These are phyloP conservation scores for Kregervanrija delftensis DNA, from an alignment of 805 yeast species.

Conservation along the genomic window DNA sequence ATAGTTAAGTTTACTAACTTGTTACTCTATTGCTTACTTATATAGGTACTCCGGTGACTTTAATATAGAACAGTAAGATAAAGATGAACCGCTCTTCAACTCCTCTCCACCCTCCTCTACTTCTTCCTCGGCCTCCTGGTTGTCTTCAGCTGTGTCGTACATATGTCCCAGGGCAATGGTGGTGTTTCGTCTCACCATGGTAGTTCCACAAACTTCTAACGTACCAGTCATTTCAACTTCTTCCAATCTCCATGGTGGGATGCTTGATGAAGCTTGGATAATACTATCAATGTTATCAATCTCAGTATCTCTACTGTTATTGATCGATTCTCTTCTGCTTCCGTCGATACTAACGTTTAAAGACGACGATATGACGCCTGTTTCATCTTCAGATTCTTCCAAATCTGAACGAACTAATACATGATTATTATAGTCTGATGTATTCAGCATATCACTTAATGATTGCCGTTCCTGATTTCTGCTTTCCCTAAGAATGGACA, in stretches of 20 bases:
- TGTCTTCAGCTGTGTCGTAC: too few relatives aligned
- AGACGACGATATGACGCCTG: slow-evolving; percentile 6
- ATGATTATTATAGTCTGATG: background rate
- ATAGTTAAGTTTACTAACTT: background rate
- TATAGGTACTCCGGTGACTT: slow-evolving; percentile 7
- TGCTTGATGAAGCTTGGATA: too few relatives aligned
- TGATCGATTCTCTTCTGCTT: background rate
- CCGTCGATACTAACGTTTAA: slow-evolving; percentile 2
- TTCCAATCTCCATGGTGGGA: too few relatives aligned
- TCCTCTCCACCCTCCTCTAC: too few relatives aligned
- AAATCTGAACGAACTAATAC: too few relatives aligned
- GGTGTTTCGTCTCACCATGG: too few relatives aligned
- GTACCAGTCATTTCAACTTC: too few relatives aligned
- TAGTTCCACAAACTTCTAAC: too few relatives aligned
- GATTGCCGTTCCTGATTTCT: slow-evolving; percentile 1
- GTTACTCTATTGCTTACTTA: background rate
- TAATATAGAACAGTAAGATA: slow-evolving; percentile 10
- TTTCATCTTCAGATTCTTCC: too few relatives aligned
- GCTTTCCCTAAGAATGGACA: slow-evolving; percentile 2
- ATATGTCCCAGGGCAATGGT: too few relatives aligned
- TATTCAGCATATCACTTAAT: background rate
- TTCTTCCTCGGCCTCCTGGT: too few relatives aligned
- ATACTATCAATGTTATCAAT: too few relatives aligned
- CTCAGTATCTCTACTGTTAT: background rate
- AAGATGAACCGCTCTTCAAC: background rate